Conservation (phyloP, 2,329 filamentous ascomycete species). For the Neonectria punicea region DNA sequence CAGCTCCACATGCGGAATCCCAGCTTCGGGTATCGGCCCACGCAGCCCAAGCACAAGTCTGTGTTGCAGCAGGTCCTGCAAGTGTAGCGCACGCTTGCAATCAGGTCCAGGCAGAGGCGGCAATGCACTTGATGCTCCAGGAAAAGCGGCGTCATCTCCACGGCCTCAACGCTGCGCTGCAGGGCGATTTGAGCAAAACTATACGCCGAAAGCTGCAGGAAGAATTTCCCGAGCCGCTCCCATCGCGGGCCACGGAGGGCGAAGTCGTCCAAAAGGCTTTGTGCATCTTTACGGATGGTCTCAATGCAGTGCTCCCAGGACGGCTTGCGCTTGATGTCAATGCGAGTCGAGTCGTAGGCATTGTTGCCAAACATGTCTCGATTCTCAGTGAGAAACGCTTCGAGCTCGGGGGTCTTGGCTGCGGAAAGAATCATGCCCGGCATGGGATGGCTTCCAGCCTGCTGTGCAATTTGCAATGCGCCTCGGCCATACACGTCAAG, state of each 20-base stretch:
- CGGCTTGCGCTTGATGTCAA: not conserved
- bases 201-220: conserved; percentile 21
- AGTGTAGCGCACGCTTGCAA: conserved; percentile 13
- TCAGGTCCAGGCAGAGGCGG: conserved; percentile 22
- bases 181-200: conserved; percentile 29
- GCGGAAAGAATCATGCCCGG: conserved; percentile 23
- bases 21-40: conserved; percentile 9
- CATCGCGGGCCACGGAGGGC: conserved; percentile 2
- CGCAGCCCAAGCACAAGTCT: conserved; percentile 22
- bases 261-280: conserved; percentile 24
- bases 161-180: conserved; percentile 15
- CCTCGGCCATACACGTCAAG: conserved; percentile 26
- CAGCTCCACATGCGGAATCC: conserved; percentile 26
- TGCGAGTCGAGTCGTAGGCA: conserved; percentile 13
- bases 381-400: conserved; percentile 19
- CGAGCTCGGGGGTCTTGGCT: conserved; percentile 14
- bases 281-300: conserved; percentile 14
- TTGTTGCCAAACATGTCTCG: conserved; percentile 30
- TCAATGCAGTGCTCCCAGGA: conserved; percentile 18
- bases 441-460: conserved; percentile 18
- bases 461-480: conserved; percentile 23
- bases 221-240: conserved; percentile 28
- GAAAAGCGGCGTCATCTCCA: conserved; percentile 18
- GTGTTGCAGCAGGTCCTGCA: conserved; percentile 22
- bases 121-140: conserved; percentile 25